Conservation (phyloP, 257 asterid genomes). For the Solanum sitiens region DNA sequence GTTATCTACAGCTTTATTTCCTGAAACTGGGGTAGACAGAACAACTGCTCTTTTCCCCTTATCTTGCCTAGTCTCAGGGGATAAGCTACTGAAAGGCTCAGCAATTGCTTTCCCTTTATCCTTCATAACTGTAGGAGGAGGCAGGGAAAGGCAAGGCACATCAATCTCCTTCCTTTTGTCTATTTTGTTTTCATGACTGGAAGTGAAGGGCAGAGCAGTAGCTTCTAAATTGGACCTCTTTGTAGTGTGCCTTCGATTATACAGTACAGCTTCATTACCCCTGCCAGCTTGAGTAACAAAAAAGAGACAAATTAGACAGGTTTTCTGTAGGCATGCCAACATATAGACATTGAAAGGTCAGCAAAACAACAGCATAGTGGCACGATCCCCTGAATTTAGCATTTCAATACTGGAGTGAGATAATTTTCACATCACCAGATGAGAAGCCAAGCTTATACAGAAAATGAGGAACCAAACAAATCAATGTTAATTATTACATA, state of each 20-base stretch:
- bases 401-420: neutral
- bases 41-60: constrained; percentile 14
- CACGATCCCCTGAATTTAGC: neutral
- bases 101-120: constrained; percentile 27
- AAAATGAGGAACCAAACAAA: neutral
- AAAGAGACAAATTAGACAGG: neutral
- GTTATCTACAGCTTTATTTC: constrained; percentile 5
- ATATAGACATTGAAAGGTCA: neutral
- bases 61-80: constrained; percentile 12
- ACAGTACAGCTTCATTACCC: constrained; percentile 9
- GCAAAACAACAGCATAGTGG: neutral
- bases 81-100: constrained; percentile 2
- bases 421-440: neutral
- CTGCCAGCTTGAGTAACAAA: constrained; percentile 24
- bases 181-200: constrained; percentile 4
- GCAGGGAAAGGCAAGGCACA: constrained; percentile 10
- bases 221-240: constrained; percentile 9
- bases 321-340: neutral
- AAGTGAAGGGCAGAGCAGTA: neutral
- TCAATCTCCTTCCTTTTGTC: constrained; percentile 17
- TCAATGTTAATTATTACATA: neutral
- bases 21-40: neutral
- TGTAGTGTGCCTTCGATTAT: neutral
- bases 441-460: neutral
- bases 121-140: constrained; percentile 15